phyloP scores from a whole-genome alignment of 2,329 filamentous ascomycete species.

The Zymoseptoria tritici region DNA sequence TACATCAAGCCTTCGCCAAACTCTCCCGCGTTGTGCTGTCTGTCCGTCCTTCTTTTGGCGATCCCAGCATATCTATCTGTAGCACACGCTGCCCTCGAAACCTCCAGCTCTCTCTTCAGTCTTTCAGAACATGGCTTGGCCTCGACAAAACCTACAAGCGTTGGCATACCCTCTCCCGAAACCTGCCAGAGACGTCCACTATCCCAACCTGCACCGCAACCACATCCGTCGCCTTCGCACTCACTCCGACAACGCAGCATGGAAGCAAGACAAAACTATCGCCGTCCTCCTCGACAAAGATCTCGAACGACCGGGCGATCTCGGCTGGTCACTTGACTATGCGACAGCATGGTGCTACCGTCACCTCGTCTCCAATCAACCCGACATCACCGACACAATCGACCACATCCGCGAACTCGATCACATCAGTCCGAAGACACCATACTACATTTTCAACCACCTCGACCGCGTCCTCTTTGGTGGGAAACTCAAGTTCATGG shows the following conservation, averaged over 20 bases:
- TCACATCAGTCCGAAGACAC: constrained; percentile 21
- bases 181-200: constrained; percentile 13
- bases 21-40: not conserved
- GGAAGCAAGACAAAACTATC: not conserved
- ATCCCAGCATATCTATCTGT: not conserved
- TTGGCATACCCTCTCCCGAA: constrained; percentile 12
- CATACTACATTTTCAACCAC: constrained; percentile 31
- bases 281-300: constrained; percentile 16
- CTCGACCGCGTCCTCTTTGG: constrained; percentile 33
- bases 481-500: constrained; percentile 31
- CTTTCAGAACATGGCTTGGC: constrained; percentile 4
- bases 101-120: not conserved
- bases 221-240: not conserved
- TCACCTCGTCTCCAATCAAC: constrained; percentile 23
- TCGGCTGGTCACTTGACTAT: constrained; percentile 37
- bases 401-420: constrained; percentile 20
- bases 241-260: not conserved
- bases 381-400: constrained; percentile 22
- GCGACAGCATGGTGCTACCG: constrained; percentile 35
- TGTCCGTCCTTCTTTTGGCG: not conserved
- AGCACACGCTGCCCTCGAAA: not conserved
- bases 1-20: not conserved
- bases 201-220: constrained; percentile 3
- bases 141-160: constrained; percentile 6
- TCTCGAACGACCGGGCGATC: constrained; percentile 21